These are phyloP conservation scores for Cyberlindnera mrakii DNA, from an alignment of 805 yeast species.

Conservation along the genomic window DNA sequence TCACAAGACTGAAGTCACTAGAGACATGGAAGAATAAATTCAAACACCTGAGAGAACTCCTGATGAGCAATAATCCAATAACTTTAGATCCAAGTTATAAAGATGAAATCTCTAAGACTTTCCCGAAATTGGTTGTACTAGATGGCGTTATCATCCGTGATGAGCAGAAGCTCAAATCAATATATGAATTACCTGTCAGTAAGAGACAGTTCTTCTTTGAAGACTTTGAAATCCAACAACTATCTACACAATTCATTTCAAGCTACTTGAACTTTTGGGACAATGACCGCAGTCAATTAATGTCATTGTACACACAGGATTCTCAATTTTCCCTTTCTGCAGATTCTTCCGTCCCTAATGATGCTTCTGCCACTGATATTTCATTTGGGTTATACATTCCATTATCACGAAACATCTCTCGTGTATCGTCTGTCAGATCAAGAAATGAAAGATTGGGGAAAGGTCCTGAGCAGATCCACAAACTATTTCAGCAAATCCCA, in stretches of 20 bases:
- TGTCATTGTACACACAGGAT: slow-evolving; percentile 70
- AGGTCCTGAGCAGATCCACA: slow-evolving; percentile 65
- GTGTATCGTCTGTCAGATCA: slow-evolving; percentile 47
- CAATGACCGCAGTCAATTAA: slow-evolving; percentile 58
- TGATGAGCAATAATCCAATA: slow-evolving; percentile 77
- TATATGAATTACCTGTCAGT: slow-evolving; percentile 50
- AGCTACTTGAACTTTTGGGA: slow-evolving; percentile 83
- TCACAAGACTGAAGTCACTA: slow-evolving; percentile 50
- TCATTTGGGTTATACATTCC: slow-evolving; percentile 66
- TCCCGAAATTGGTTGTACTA: slow-evolving; percentile 75
- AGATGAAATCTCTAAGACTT: slow-evolving; percentile 57
- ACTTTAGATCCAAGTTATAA: slow-evolving; percentile 41
- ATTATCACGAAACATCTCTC: slow-evolving; percentile 69
- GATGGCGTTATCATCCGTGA: slow-evolving; percentile 78
- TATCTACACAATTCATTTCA: slow-evolving; percentile 72
- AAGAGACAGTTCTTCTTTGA: slow-evolving; percentile 74
- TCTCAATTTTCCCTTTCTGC: slow-evolving; percentile 81
- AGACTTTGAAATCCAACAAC: slow-evolving; percentile 57
- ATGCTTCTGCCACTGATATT: slow-evolving; percentile 28
- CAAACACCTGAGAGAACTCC: slow-evolving; percentile 63
- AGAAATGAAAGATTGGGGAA: slow-evolving; percentile 52
- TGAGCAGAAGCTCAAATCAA: slow-evolving; percentile 48
- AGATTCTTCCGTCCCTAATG: slow-evolving; percentile 62
- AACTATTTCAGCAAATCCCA: slow-evolving; percentile 66
- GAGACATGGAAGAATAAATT: slow-evolving; percentile 79